Percentiles rank a stretch among this genome's conserved stretches.
Evolutionary conservation across 805 yeast genomes (phyloP).

Genomic region (Teunomyces cretensis): DNA sequence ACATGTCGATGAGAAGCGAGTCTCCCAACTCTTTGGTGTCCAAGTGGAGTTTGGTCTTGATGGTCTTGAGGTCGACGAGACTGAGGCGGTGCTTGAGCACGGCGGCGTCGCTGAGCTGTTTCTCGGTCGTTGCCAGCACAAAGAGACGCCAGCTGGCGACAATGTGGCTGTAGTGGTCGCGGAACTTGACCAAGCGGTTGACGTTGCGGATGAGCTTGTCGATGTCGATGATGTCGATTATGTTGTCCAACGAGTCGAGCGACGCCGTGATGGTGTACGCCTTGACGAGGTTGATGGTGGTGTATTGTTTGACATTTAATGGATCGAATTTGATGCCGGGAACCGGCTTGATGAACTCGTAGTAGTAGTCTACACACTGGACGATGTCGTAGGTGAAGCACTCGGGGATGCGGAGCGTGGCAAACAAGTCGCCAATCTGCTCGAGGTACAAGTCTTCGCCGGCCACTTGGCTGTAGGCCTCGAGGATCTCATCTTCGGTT

Average conservation of each 20-base stretch:
- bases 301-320: conserved; percentile 21
- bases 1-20: conserved; percentile 40
- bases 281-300: conserved; percentile 24
- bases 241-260: conserved; percentile 14
- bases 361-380: conserved; percentile 32
- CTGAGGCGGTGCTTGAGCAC: conserved; percentile 19
- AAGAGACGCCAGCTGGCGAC: conserved; percentile 35
- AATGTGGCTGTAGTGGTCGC: conserved; percentile 30
- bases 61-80: conserved; percentile 27
- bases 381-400: conserved; percentile 34
- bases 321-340: conserved; percentile 11
- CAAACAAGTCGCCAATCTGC: conserved; percentile 25
- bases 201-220: conserved; percentile 34
- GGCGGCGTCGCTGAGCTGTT: not conserved
- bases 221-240: conserved; percentile 40
- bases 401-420: conserved; percentile 25
- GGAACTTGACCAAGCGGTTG: conserved; percentile 29
- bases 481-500: conserved; percentile 37
- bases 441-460: conserved; percentile 28
- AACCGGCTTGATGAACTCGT: conserved; percentile 20
- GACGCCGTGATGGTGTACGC: conserved; percentile 28
- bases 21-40: conserved; percentile 29
- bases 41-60: conserved; percentile 29
- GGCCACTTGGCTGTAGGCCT: conserved; percentile 24
- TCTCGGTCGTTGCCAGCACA: conserved; percentile 15